Conservation (phyloP, 192 early-diverging fungal species). For the Coemansia sp. region DNA sequence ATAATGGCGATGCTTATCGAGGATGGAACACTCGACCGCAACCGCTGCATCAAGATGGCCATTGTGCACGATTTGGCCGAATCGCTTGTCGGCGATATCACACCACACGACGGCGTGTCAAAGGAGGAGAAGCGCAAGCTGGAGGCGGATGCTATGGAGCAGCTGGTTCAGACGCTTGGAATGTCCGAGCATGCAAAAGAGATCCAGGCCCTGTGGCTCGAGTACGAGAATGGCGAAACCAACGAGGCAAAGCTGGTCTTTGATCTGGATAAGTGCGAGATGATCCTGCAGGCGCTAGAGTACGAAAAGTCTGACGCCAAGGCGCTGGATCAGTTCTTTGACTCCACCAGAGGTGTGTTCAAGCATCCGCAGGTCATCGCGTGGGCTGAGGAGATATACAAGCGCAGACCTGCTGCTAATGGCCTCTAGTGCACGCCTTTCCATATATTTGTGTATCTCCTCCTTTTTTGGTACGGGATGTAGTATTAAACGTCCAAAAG, state of each 20-base stretch:
- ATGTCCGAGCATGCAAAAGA: constrained; percentile 63
- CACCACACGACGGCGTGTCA: constrained; percentile 75
- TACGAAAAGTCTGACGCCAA: constrained; percentile 78
- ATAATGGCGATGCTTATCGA: constrained; percentile 84
- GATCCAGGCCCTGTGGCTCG: constrained; percentile 76
- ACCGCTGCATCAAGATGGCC: constrained; percentile 84
- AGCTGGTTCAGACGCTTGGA: constrained; percentile 61
- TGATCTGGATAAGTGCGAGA: constrained; percentile 96
- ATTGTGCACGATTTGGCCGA: constrained; percentile 94
- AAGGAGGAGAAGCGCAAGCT: constrained; percentile 73
- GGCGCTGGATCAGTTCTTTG: constrained; percentile 76
- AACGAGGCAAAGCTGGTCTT: constrained; percentile 81
- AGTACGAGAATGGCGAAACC: constrained; percentile 78
- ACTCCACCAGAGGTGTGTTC: constrained; percentile 79
- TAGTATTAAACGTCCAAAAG: constrained; percentile 1
- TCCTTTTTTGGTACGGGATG: no score
- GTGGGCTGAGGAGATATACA: constrained; percentile 83
- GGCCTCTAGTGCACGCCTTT: no score
- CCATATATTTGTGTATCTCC: no score
- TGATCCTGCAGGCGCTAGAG: constrained; percentile 89
- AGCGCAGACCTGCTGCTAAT: background rate
- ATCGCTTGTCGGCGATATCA: constrained; percentile 76
- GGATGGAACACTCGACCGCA: constrained; percentile 64
- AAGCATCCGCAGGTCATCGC: constrained; percentile 75
- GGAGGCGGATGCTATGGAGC: constrained; percentile 58